phyloP scores from a whole-genome alignment of 768 basidiomycete genomes.

The Tubosaeta sp. region DNA sequence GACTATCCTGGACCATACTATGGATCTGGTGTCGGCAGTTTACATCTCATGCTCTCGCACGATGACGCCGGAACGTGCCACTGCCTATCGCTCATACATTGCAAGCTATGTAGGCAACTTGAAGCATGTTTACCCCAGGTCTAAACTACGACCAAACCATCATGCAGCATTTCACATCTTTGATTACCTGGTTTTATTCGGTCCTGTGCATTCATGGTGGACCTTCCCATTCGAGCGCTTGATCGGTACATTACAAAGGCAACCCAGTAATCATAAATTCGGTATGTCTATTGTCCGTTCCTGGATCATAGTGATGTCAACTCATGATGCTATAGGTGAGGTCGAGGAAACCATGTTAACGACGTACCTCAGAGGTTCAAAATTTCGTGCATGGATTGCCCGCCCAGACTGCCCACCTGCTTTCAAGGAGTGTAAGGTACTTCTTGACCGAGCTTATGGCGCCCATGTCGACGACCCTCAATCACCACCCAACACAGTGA shows the following conservation, averaged over 20 bases:
- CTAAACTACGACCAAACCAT: neutral
- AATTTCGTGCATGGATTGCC: neutral
- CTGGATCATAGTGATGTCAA: too few species aligned
- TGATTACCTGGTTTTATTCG: neutral
- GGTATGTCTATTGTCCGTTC: neutral
- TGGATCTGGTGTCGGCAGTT: neutral
- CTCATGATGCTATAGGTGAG: neutral
- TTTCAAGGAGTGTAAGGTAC: neutral
- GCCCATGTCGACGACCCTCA: neutral
- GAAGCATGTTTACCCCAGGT: neutral
- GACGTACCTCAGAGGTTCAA: neutral
- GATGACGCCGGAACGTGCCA: neutral
- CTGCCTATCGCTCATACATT: neutral
- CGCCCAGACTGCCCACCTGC: neutral
- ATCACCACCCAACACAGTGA: too few species aligned
- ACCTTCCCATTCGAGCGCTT: neutral
- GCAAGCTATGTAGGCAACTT: neutral
- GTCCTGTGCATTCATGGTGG: neutral
- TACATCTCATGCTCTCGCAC: neutral
- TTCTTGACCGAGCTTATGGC: neutral
- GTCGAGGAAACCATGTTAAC: neutral
- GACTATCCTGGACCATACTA: neutral
- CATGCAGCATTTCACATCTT: neutral
- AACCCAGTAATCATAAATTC: neutral
- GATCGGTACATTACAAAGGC: neutral